These are phyloP conservation scores for Hyaloscypha finlandica DNA, from an alignment of 495 filamentous ascomycete genomes.

Conservation along the genomic window DNA sequence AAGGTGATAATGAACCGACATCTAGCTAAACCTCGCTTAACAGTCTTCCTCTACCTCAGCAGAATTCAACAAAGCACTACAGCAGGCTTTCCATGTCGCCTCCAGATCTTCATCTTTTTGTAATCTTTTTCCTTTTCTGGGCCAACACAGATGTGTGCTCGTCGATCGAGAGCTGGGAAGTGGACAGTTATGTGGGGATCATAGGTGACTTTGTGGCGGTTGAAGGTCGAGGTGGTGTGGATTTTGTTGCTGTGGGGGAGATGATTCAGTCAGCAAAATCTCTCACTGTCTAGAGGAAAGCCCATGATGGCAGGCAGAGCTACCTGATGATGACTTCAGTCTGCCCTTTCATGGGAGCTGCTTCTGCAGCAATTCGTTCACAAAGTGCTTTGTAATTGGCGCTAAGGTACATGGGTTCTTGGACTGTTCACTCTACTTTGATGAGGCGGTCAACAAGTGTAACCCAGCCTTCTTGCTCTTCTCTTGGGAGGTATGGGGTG, in stretches of 20 bases:
- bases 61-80: neutral
- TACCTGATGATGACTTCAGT: constrained; percentile 1
- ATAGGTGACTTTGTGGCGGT: neutral
- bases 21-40: neutral
- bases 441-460: neutral
- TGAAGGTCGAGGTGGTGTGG: neutral
- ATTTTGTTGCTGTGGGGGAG: neutral
- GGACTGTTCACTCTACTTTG: neutral
- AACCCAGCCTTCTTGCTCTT: neutral
- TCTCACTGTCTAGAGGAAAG: neutral
- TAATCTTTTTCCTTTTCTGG: neutral
- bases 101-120: neutral
- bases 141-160: neutral
- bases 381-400: neutral
- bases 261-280: neutral
- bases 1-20: no score
- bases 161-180: neutral
- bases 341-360: neutral
- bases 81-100: neutral
- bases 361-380: neutral
- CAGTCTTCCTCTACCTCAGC: neutral
- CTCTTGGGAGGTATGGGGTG: neutral
- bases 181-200: neutral
- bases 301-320: neutral
- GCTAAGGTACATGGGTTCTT: neutral